Evolutionary conservation across 805 yeast species (phyloP), one percentile per base, ranked within the genome.

Genomic region (Wickerhamiella dianesei): DNA sequence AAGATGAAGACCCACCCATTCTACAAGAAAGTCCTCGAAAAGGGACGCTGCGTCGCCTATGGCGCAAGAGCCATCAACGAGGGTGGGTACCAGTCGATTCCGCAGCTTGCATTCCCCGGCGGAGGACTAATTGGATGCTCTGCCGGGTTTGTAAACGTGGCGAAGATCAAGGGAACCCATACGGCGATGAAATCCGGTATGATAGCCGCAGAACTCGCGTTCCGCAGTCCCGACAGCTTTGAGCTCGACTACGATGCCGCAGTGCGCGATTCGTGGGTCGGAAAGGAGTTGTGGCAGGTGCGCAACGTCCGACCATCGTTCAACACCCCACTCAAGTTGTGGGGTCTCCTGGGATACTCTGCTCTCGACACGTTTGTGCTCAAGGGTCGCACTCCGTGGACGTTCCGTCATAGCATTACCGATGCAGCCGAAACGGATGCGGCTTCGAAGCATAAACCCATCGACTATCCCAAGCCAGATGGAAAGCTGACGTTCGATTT

Each of bases 41-140:
- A 94, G 37, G 98, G 98, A 18, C 85, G 80, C 59, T 92, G 97
- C 65, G 73, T 92, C 17, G 79, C 94, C 2, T 92, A 92, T 59
- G 98, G 85, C 16, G 98, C 98, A 3, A 75, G 98, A 56, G 96
- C 97, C 0, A 74, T 92, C 56, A 92, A 89, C 64, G 99, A 92
- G 67, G 99, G 99, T 52, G 99, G 99, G 0, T 73, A 71, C 55
- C 99, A 92, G 68, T 80, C 94, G 36, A 82, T 92, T 45, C 99
- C 99, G 20, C 76, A 80, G 60, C 71, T 92, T 47, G 70, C 80
- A 54, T 92, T 92, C 74, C 97, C 97, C 2, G 99, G 99, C 44
- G 99, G 98, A 45, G 80, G 87, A 6, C 67, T 92, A 22, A 89
- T 92, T 37, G 99, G 99, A 29, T 92, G 94, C 48, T 70, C 94